Evolutionary conservation across 345 rosid genomes (phyloP).

Genomic region (Rhodamnia argentea): DNA sequence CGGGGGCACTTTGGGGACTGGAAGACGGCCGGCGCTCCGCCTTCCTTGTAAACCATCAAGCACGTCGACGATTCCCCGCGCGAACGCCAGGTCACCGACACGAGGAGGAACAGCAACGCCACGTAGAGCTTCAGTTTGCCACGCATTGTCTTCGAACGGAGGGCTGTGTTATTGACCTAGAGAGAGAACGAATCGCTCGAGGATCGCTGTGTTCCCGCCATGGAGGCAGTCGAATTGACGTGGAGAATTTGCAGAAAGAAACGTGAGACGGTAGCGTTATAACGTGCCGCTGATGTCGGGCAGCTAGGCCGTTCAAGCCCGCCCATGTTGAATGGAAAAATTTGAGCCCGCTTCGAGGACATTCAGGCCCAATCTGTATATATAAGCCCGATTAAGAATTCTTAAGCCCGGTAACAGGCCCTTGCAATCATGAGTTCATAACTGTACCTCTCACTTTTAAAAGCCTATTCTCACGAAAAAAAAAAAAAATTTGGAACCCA

Average conservation of each 20-base stretch:
- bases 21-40: slow-evolving; percentile 90
- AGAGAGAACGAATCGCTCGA: not conserved
- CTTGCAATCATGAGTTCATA: not conserved
- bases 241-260: not conserved
- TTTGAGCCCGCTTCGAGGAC: not conserved
- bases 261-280: not conserved
- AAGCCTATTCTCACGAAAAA: not conserved
- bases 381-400: not conserved
- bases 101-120: not conserved
- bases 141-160: not conserved
- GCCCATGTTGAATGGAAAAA: not conserved
- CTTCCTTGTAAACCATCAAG: slow-evolving; percentile 67
- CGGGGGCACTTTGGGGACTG: slow-evolving; percentile 85
- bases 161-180: not conserved
- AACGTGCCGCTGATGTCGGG: not conserved
- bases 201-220: not conserved
- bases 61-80: slow-evolving; percentile 70
- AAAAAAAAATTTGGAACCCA: not conserved
- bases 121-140: not conserved
- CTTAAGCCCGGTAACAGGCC: not conserved
- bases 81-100: not conserved
- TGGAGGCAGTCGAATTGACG: not conserved
- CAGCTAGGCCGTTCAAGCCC: not conserved
- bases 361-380: not conserved
- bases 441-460: not conserved